Evolutionary conservation across 2,329 filamentous ascomycete species (phyloP), one percentile per base, ranked within the genome.

Genomic region (Rhynchosporium agropyri): DNA sequence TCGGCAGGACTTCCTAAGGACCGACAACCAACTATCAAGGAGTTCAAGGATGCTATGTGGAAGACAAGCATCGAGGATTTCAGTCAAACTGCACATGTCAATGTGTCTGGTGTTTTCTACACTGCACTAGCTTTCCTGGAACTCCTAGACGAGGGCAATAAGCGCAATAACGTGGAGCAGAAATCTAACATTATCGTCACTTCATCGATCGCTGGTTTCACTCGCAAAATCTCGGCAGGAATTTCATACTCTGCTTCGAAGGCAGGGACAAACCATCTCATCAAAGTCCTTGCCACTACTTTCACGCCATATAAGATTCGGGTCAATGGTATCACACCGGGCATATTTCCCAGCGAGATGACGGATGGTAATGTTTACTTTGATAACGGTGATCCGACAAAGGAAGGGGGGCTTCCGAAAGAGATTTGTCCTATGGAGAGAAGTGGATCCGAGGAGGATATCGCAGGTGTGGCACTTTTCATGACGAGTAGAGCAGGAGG

Each of bases 171-270:
- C 13, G 79, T 58, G 28, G 79, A 82, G 10, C 61, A 66, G 60
- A 85, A 83, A 53, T 77, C 85, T 33, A 77, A 77, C 33, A 57
- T 86, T 42, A 84, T 96, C 61, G 87, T 90, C 54, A 89, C 89
- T 53, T 87, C 86, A 62, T 89, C 84, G 15, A 91, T 94, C 74
- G 89, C 82, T 0, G 88, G 85, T 0, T 88, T 91, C 63, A 89
- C 92, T 77, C 87, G 89, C 70, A 79, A 83, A 56, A 81, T 87
- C 0, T 87, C 90, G 42, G 87, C 89, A 20, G 89, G 91, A 48
- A 92, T 88, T 74, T 85, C 86, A 0, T 94, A 94, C 74, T 90
- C 89, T 20, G 84, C 90, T 20, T 87, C 85, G 63, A 94, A 94
- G 77, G 89, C 87, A 1, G 90, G 86, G 0, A 86, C 87, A 0